Conservation (phyloP, 1,139 yeast species). For the Suhomyces panamericanus region DNA sequence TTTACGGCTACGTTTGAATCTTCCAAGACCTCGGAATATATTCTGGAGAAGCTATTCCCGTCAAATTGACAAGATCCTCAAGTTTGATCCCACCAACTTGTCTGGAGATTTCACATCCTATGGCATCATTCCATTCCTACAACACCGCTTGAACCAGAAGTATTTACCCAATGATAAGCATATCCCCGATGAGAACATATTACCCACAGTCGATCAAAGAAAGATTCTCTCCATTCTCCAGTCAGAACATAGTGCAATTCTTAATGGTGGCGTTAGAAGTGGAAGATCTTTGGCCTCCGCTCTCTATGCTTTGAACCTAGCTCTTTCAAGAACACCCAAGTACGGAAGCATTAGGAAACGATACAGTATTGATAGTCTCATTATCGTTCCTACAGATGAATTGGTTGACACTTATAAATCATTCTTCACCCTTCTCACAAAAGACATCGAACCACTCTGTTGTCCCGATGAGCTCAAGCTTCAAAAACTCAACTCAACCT, state of each 20-base stretch:
- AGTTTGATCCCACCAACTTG: constrained; percentile 18
- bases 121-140: constrained; percentile 33
- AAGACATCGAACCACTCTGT: constrained; percentile 25
- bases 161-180: constrained; percentile 6
- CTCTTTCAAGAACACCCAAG: constrained; percentile 24
- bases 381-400: constrained; percentile 32
- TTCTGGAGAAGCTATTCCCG: neutral
- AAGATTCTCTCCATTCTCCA: constrained; percentile 22
- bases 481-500: constrained; percentile 10
- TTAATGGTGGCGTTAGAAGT: constrained; percentile 20
- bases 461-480: constrained; percentile 24
- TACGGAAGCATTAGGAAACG: constrained; percentile 16
- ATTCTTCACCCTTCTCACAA: constrained; percentile 16
- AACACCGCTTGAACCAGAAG: constrained; percentile 22
- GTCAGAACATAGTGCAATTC: constrained; percentile 22
- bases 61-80: constrained; percentile 4
- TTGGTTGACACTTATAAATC: constrained; percentile 23
- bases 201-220: constrained; percentile 29
- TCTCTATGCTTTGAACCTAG: constrained; percentile 24
- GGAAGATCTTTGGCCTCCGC: constrained; percentile 32
- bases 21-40: neutral
- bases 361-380: constrained; percentile 21
- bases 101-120: constrained; percentile 23
- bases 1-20: constrained; percentile 2
- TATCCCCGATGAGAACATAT: constrained; percentile 17